Conservation (phyloP, 148 eudicot genomes). For the Fagopyrum esculentum region DNA sequence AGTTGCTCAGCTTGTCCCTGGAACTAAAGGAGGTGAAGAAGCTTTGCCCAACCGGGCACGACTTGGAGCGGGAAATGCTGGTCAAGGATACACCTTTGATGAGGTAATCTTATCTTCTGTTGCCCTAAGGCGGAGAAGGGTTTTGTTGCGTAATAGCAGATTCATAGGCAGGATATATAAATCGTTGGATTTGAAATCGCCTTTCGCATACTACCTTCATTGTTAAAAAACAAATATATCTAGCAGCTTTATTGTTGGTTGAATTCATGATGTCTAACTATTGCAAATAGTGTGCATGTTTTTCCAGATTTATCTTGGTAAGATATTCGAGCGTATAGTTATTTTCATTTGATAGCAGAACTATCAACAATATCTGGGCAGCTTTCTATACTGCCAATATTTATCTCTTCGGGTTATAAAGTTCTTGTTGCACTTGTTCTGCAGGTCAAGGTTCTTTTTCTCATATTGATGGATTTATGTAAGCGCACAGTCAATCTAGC, state of each 20-base stretch:
- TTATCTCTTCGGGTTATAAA: background rate
- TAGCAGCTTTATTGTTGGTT: background rate
- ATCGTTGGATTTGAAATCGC: too few species aligned
- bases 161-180: too few species aligned
- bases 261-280: too few species aligned
- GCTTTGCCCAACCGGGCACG: constrained; percentile 59
- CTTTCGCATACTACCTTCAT: background rate
- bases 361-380: background rate
- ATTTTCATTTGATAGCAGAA: background rate
- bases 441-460: constrained; percentile 94
- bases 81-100: constrained; percentile 97
- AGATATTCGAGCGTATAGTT: background rate
- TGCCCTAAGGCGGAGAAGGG: background rate
- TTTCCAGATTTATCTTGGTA: background rate
- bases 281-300: too few species aligned
- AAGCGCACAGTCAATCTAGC: constrained; percentile 68
- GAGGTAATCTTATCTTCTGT: constrained; percentile 42
- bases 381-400: background rate
- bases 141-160: too few species aligned
- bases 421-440: constrained; percentile 8
- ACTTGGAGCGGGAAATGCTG: constrained; percentile 95
- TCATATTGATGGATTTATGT: constrained; percentile 91
- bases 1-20: constrained; percentile 44
- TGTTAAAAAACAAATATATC: background rate
- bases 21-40: constrained; percentile 75